Base-by-base conservation (phyloP, 805 yeast species). In the Blastobotrys mokoenaii region DNA sequence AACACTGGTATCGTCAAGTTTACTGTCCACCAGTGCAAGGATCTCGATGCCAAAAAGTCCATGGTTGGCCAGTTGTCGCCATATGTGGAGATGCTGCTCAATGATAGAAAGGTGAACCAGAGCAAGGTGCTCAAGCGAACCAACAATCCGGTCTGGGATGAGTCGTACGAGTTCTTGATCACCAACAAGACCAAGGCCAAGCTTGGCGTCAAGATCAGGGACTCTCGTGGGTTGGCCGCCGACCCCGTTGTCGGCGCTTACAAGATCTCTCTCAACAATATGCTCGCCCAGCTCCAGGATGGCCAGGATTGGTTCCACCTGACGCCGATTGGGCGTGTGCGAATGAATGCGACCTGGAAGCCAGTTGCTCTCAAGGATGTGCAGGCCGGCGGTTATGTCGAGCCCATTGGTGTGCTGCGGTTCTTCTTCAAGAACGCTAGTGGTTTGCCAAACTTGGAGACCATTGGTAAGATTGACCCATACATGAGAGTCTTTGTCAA, bases 371-470 rank as follows among this genome's bases (percentile, higher is more conserved):
- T 90, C 57, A 72, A 66, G 49, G 77, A 80, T 43, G 83, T 82
- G 14, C 31, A 20, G 15, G 44, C 37, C n/a, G 27, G 16, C 29
- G 85, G 87, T 49, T 90, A 88, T 67, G 78, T 87, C n/a, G 87
- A 87, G 47, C 98, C 98, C 41, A 82, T 90, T 60, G 98, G 99
- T 61, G 90, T 84, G 30, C 73, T 89, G 4, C 79, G 97, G 59
- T 71, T 93, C 47, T 57, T 61, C 41, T 64, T 93, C 49, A 76
- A 75, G 53, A 74, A 73, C 49, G 97, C 94, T 37, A 76, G 73
- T 46, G 82, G 79, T 49, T 74, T 93, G 58, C 76, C 83, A 48
- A 90, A 93, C 64, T 72, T 89, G 65, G 97, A 90, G 63, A 82
- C 77, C 45, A 72, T 93, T 48, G 97, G 97, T 49, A 85, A 80